Evolutionary conservation across 2,329 filamentous ascomycete species (phyloP).

Genomic region (Drechslera avenae): DNA sequence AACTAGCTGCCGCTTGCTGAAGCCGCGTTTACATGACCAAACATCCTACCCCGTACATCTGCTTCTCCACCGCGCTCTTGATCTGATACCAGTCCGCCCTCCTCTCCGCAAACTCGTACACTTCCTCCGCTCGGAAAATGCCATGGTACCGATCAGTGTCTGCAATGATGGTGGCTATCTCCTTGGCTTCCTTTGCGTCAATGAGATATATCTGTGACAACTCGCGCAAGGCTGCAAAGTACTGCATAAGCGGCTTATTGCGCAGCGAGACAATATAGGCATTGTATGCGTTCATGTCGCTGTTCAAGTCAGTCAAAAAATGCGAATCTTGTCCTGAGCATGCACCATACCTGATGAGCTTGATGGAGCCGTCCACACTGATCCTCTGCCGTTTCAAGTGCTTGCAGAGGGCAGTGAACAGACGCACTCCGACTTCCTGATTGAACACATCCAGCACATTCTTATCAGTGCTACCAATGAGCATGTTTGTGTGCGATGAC

Average conservation of each 20-base stretch:
- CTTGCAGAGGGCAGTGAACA: constrained; percentile 93
- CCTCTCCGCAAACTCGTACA: constrained; percentile 94
- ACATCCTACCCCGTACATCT: constrained; percentile 97
- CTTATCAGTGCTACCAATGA: constrained; percentile 94
- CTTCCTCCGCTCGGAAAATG: constrained; percentile 93
- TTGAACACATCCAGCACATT: constrained; percentile 98
- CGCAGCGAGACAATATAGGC: constrained; percentile 79
- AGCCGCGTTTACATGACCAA: constrained; percentile 71
- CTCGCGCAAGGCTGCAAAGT: constrained; percentile 90
- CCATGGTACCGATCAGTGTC: constrained; percentile 88
- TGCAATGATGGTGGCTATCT: constrained; percentile 93
- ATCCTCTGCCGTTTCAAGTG: constrained; percentile 96
- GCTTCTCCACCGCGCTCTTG: constrained; percentile 84
- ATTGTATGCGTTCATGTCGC: constrained; percentile 94
- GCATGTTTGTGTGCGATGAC: constrained; percentile 86
- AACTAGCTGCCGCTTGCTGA: constrained; percentile 1
- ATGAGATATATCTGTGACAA: constrained; percentile 96
- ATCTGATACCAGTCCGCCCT: constrained; percentile 95
- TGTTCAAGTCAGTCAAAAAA: constrained; percentile 40
- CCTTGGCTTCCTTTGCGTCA: constrained; percentile 82
- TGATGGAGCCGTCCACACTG: constrained; percentile 85
- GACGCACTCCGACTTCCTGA: constrained; percentile 89
- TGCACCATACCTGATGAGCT: constrained; percentile 71
- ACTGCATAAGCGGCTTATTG: constrained; percentile 83
- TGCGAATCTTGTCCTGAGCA: background rate